Evolutionary conservation across 2,329 filamentous ascomycete species (phyloP).

Genomic region (Ceratocystis cubensis): DNA sequence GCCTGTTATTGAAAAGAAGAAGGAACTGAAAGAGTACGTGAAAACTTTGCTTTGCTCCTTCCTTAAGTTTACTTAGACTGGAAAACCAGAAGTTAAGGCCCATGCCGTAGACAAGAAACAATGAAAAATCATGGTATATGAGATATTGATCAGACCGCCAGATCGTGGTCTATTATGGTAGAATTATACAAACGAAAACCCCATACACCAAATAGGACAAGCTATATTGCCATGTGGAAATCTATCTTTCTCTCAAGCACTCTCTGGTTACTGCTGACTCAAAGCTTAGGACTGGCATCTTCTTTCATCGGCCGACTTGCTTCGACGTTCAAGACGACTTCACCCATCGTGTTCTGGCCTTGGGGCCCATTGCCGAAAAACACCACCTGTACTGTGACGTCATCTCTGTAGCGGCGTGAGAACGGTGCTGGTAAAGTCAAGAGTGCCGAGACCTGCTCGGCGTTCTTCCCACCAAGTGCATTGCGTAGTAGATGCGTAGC

Average conservation of each 20-base stretch:
- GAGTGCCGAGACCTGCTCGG: slow-evolving; percentile 84
- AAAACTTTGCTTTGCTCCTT: neutral
- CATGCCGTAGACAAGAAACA: neutral
- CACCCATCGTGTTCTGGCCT: slow-evolving; percentile 49
- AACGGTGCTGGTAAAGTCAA: slow-evolving; percentile 86
- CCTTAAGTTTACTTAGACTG: neutral
- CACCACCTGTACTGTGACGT: slow-evolving; percentile 93
- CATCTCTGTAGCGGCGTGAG: slow-evolving; percentile 82
- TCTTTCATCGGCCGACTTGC: slow-evolving; percentile 44
- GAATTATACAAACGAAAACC: neutral
- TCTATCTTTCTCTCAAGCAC: neutral
- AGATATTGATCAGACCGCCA: neutral
- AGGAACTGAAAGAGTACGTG: neutral
- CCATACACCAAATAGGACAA: neutral
- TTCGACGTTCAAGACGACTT: slow-evolving; percentile 72
- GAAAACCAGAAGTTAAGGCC: neutral
- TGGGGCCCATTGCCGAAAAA: slow-evolving; percentile 74
- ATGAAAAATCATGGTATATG: neutral
- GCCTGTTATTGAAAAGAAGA: neutral
- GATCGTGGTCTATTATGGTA: neutral
- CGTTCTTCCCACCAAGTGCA: slow-evolving; percentile 82
- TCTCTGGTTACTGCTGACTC: slow-evolving; percentile 17
- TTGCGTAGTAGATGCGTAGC: slow-evolving; percentile 94
- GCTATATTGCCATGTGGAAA: neutral
- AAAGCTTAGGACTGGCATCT: slow-evolving; percentile 32